phyloP scores from a whole-genome alignment of 495 filamentous ascomycete genomes.

The Parathielavia hyrcaniae region DNA sequence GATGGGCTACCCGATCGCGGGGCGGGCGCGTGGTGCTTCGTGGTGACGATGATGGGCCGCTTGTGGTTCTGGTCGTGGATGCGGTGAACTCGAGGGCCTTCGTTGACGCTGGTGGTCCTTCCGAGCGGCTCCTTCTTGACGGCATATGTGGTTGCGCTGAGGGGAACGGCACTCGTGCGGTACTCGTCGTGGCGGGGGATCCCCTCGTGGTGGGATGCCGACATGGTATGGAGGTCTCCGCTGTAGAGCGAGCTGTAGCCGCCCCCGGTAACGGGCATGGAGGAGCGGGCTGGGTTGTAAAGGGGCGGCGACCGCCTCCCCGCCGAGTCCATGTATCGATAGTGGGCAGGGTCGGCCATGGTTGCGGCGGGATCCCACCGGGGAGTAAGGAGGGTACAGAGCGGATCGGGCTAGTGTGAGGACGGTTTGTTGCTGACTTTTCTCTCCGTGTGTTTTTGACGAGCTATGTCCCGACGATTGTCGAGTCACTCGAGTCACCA shows the following conservation, averaged over 20 bases:
- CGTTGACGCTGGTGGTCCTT: slow-evolving; percentile 39
- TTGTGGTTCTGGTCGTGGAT: slow-evolving; percentile 33
- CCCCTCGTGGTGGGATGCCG: slow-evolving; percentile 35
- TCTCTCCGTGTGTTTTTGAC: neutral
- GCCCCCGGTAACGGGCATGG: slow-evolving; percentile 39
- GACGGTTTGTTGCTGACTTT: no score
- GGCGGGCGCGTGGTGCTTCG: slow-evolving; percentile 27
- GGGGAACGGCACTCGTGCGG: slow-evolving; percentile 27
- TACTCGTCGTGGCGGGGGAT: slow-evolving; percentile 32
- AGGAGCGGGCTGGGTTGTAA: slow-evolving; percentile 44
- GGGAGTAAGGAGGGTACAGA: neutral
- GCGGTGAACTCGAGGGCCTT: slow-evolving; percentile 34
- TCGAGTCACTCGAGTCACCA: neutral
- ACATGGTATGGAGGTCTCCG: slow-evolving; percentile 39
- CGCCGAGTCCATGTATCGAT: slow-evolving; percentile 29
- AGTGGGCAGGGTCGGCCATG: slow-evolving; percentile 41
- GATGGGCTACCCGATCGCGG: slow-evolving; percentile 40
- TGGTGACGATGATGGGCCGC: slow-evolving; percentile 47
- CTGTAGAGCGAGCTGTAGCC: slow-evolving; percentile 40
- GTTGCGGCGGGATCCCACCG: slow-evolving; percentile 9
- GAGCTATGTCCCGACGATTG: neutral
- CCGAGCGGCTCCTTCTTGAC: slow-evolving; percentile 41
- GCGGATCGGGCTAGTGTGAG: slow-evolving; percentile 1
- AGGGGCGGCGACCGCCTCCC: slow-evolving; percentile 40
- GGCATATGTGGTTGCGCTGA: slow-evolving; percentile 44